These are phyloP conservation scores for Aspergillus diversus DNA, from an alignment of 495 filamentous ascomycete genomes.

Conservation along the genomic window DNA sequence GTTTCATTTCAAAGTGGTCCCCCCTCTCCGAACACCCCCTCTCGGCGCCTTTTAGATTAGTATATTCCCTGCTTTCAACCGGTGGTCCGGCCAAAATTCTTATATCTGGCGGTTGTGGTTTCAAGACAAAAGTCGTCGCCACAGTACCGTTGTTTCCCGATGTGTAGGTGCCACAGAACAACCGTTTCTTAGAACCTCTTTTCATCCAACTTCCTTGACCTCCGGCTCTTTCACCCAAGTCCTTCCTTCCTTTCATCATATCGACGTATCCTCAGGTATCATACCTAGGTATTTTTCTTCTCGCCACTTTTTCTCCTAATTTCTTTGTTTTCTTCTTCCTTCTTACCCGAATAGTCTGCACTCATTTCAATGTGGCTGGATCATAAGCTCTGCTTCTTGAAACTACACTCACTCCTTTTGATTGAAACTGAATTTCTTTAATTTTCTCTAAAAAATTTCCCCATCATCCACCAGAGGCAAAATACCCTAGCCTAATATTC, in stretches of 20 bases:
- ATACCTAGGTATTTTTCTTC: conserved; percentile 6
- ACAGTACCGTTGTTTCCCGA: conserved; percentile 21
- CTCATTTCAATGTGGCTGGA: background rate
- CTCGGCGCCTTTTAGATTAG: conserved; percentile 1
- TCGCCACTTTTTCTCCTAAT: conserved; percentile 7
- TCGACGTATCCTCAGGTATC: conserved; percentile 9
- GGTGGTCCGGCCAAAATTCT: background rate
- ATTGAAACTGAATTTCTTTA: too few relatives aligned
- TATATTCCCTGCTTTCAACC: background rate
- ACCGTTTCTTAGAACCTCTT: conserved; percentile 5
- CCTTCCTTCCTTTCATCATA: conserved; percentile 19
- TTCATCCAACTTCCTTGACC: conserved; percentile 4
- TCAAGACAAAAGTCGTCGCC: conserved; percentile 16
- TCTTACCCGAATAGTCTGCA: background rate
- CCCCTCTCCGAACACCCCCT: background rate
- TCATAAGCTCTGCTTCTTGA: background rate
- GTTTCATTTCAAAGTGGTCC: background rate
- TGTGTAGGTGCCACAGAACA: conserved; percentile 25
- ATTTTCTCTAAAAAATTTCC: too few relatives aligned
- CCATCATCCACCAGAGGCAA: background rate
- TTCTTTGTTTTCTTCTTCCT: conserved; percentile 17
- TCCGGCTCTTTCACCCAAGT: background rate
- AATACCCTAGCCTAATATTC: conserved; percentile 2
- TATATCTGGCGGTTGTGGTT: conserved; percentile 16
- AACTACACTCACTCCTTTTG: background rate